Evolutionary conservation across 345 rosid species (phyloP).

Genomic region (Raphanus raphanistrum): DNA sequence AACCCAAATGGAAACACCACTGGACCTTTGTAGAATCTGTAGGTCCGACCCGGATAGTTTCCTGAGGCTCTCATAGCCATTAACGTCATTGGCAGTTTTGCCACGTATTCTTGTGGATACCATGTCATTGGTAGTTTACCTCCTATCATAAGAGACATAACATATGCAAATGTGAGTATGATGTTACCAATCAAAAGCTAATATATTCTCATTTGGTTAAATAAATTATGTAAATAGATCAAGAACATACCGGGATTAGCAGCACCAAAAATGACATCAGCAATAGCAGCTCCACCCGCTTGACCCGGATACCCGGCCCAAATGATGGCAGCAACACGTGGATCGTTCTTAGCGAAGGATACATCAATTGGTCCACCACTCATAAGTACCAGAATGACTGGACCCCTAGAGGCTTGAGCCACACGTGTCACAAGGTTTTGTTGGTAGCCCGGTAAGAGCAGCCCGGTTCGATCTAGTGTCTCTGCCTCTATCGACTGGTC

Average conservation of each 20-base stretch:
- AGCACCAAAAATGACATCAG: constrained; percentile 71
- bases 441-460: constrained; percentile 75
- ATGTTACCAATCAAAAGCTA: background rate
- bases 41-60: constrained; percentile 87
- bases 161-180: background rate
- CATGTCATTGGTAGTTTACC: constrained; percentile 95
- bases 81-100: constrained; percentile 79
- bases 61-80: constrained; percentile 72
- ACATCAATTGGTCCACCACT: constrained; percentile 86
- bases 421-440: constrained; percentile 73
- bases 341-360: constrained; percentile 73
- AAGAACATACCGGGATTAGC: constrained; percentile 63
- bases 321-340: constrained; percentile 70
- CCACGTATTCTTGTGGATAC: constrained; percentile 77
- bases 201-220: background rate
- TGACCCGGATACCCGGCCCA: constrained; percentile 99
- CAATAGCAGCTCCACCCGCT: constrained; percentile 89
- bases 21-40: constrained; percentile 89
- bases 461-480: constrained; percentile 59
- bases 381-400: constrained; percentile 68
- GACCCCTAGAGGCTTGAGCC: constrained; percentile 72
- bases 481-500: constrained; percentile 91
- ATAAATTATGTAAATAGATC: background rate
- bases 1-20: constrained; percentile 82
- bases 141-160: constrained; percentile 43